Evolutionary conservation across 176 grass and related monocot species (phyloP).

Genomic region (Coix lacrymajobi): DNA sequence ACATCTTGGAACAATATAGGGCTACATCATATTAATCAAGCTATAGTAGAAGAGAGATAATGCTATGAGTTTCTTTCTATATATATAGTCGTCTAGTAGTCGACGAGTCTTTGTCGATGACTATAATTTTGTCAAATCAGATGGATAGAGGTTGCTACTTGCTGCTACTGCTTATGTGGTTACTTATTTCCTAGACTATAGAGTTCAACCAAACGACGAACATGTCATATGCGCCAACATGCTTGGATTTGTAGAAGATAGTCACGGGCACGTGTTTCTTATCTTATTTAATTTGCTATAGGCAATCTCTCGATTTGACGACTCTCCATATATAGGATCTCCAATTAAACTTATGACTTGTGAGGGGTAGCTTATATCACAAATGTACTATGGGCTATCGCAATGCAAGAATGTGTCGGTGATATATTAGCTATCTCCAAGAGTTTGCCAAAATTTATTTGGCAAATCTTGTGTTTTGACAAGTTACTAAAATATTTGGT

Average conservation of each 20-base stretch:
- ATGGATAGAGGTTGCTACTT: not conserved
- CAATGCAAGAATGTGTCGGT: not conserved
- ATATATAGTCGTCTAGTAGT: not conserved
- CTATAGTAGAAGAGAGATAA: not conserved
- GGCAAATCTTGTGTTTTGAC: too few species aligned
- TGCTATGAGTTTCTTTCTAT: not conserved
- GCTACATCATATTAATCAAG: not conserved
- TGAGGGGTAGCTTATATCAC: not conserved
- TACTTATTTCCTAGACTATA: conserved; percentile 1
- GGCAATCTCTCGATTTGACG: not conserved
- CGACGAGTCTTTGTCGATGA: conserved; percentile 23
- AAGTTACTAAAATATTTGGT: too few species aligned
- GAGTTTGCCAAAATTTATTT: too few species aligned
- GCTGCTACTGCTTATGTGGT: not conserved
- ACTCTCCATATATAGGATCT: not conserved
- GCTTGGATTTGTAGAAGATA: not conserved
- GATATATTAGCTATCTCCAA: too few species aligned
- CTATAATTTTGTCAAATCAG: conserved; percentile 37
- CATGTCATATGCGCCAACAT: not conserved
- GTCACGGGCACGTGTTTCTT: conserved; percentile 17
- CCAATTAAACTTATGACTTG: not conserved
- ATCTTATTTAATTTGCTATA: conserved; percentile 11
- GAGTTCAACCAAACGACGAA: conserved; percentile 17
- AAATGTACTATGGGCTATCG: not conserved
- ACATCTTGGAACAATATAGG: not conserved